phyloP scores from a whole-genome alignment of 768 basidiomycete genomes.

The Mycena rebaudengoi region DNA sequence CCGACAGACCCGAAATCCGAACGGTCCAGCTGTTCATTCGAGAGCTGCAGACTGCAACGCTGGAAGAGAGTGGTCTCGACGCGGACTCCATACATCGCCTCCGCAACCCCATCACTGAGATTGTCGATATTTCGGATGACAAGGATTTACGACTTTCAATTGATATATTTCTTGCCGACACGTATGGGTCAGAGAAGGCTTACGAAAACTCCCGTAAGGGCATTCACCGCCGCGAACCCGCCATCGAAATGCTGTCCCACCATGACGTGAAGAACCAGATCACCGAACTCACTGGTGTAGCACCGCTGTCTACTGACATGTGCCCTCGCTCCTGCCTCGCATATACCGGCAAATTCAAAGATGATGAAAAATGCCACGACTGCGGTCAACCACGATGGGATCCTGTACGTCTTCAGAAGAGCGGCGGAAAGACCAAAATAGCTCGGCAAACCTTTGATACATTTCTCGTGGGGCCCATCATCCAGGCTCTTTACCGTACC shows the following conservation, averaged over 20 bases:
- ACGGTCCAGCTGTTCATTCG: not conserved
- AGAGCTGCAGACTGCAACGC: not conserved
- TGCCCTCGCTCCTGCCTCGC: conserved; percentile 48
- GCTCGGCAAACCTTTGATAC: conserved; percentile 41
- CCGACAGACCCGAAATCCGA: not conserved
- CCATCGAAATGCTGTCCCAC: conserved; percentile 21
- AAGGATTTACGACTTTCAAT: conserved; percentile 25
- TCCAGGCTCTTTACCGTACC: conserved; percentile 42
- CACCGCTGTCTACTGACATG: conserved; percentile 44
- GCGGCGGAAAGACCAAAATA: conserved; percentile 15
- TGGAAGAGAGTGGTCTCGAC: not conserved
- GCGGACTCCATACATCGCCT: not conserved
- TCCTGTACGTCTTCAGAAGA: not conserved
- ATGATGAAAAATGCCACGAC: conserved; percentile 34
- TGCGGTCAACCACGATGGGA: conserved; percentile 39
- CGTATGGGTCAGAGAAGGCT: conserved; percentile 35
- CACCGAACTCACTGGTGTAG: conserved; percentile 39
- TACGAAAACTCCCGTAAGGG: conserved; percentile 31
- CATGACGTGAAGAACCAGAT: conserved; percentile 11
- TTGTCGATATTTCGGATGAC: not conserved
- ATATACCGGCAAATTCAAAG: conserved; percentile 44
- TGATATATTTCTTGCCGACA: conserved; percentile 31
- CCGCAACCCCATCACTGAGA: not conserved
- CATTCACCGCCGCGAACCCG: conserved; percentile 28
- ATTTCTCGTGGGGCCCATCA: conserved; percentile 46